Conservation (phyloP, 1,284 basidiomycete species). For the Tilletia setariae region DNA sequence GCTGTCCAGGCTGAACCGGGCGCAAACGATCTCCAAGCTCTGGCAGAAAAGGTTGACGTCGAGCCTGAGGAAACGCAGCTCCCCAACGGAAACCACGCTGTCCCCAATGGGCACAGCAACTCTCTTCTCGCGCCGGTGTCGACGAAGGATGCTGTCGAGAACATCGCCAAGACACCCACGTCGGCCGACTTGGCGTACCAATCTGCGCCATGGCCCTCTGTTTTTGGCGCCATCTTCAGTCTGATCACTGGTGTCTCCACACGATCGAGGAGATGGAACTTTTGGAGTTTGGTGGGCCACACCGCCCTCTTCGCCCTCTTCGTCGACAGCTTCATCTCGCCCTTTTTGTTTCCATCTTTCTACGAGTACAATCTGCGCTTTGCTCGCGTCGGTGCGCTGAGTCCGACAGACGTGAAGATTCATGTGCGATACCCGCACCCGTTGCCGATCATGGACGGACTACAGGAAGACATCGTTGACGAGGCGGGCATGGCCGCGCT, state of each 20-base stretch:
- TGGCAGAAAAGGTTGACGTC: conserved; percentile 33
- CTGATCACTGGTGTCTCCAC: conserved; percentile 40
- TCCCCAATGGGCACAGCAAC: conserved; percentile 7
- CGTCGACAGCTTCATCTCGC: conserved; percentile 47
- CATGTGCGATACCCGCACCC: conserved; percentile 50
- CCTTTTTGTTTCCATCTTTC: conserved; percentile 51
- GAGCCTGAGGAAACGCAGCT: conserved; percentile 17
- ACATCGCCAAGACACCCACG: background rate
- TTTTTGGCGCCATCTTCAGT: conserved; percentile 28
- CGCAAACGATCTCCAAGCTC: conserved; percentile 29
- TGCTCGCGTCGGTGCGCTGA: conserved; percentile 45
- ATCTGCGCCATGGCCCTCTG: conserved; percentile 7
- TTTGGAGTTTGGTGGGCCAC: conserved; percentile 35
- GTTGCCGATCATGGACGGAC: conserved; percentile 36
- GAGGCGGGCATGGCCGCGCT: conserved; percentile 22
- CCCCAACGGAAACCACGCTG: background rate
- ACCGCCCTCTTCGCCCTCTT: conserved; percentile 41
- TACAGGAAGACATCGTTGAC: conserved; percentile 32
- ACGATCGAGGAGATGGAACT: conserved; percentile 33
- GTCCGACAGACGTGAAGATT: conserved; percentile 40
- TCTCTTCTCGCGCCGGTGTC: conserved; percentile 27
- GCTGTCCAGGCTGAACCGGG: conserved; percentile 15
- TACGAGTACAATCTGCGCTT: conserved; percentile 47
- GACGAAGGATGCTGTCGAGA: background rate
- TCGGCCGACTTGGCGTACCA: conserved; percentile 5